phyloP scores from a whole-genome alignment of 352 stramenopile genomes.

The Globisporangium echinulatum region DNA sequence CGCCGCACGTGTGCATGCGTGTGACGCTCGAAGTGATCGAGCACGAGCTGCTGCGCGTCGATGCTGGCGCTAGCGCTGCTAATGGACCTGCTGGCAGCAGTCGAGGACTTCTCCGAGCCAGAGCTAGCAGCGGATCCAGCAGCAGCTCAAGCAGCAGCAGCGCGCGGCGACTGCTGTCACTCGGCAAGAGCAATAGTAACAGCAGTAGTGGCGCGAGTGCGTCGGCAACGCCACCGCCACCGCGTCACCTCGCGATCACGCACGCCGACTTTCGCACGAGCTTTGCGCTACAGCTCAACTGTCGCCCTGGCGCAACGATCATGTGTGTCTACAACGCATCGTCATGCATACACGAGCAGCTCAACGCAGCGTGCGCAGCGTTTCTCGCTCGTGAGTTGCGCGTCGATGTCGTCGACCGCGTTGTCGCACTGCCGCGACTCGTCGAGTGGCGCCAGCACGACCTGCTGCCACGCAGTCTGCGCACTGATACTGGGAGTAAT shows the following conservation, averaged over 20 bases:
- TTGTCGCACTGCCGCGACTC: conserved; percentile 49
- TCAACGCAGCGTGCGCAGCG: conserved; percentile 46
- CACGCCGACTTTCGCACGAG: conserved; percentile 73
- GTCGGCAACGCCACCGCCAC: conserved; percentile 14
- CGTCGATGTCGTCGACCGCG: conserved; percentile 26
- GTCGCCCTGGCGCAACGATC: conserved; percentile 24
- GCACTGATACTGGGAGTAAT: neutral
- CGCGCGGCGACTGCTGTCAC: conserved; percentile 15
- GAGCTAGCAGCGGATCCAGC: too few relatives aligned
- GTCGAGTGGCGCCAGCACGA: conserved; percentile 54
- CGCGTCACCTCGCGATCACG: conserved; percentile 22
- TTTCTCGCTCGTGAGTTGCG: conserved; percentile 38
- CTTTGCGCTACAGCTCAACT: conserved; percentile 80
- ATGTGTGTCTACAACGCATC: conserved; percentile 69
- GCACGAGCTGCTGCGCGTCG: conserved; percentile 63
- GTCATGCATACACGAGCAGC: conserved; percentile 53
- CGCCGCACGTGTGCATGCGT: conserved; percentile 14
- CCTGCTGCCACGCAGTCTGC: conserved; percentile 8
- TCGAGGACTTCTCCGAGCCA: neutral
- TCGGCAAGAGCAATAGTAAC: conserved; percentile 20
- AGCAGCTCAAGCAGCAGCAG: conserved; percentile 1
- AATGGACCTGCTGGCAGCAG: conserved; percentile 12
- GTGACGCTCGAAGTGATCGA: conserved; percentile 84
- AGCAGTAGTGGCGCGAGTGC: neutral
- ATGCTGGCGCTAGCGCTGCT: neutral